phyloP scores from a whole-genome alignment of 371 early-diverging fungal species.

The Coemansia sp. region DNA sequence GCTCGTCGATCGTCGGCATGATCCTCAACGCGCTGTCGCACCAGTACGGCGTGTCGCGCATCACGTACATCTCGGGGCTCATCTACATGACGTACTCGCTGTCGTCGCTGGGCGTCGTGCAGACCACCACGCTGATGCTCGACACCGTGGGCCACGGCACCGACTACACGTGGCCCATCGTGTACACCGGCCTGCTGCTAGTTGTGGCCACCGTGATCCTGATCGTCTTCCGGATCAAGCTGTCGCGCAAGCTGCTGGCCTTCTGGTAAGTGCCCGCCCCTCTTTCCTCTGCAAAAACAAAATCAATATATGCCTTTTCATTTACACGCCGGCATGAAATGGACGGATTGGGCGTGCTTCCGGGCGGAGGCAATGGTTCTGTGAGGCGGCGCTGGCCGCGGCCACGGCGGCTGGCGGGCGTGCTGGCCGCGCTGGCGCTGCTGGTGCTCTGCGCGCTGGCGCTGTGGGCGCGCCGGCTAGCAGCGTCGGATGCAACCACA shows the following conservation, averaged over 20 bases:
- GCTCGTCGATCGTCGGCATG: slow-evolving; percentile 44
- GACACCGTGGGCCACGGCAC: slow-evolving; percentile 42
- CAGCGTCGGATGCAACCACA: slow-evolving; percentile 5
- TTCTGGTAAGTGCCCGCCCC: too few relatives aligned
- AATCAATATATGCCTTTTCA: background rate
- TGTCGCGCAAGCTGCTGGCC: slow-evolving; percentile 8
- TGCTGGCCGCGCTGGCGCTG: background rate
- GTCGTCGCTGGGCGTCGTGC: slow-evolving; percentile 39
- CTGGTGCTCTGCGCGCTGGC: slow-evolving; percentile 5
- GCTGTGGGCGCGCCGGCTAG: background rate
- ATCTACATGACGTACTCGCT: slow-evolving; percentile 47
- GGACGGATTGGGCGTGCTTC: too few relatives aligned
- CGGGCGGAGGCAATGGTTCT: too few relatives aligned
- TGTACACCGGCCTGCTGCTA: slow-evolving; percentile 37
- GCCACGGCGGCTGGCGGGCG: background rate
- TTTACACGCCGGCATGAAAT: background rate
- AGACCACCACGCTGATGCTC: slow-evolving; percentile 44
- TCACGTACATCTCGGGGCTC: slow-evolving; percentile 47
- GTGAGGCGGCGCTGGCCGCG: background rate
- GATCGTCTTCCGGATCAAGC: slow-evolving; percentile 28
- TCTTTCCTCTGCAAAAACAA: too few relatives aligned
- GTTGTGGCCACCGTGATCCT: slow-evolving; percentile 20
- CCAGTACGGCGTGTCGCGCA: slow-evolving; percentile 34
- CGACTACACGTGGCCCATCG: slow-evolving; percentile 48
- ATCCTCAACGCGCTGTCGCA: slow-evolving; percentile 41